Base-by-base conservation (phyloP, 179 eudicot genomes). In the Kewa caespitosa region DNA sequence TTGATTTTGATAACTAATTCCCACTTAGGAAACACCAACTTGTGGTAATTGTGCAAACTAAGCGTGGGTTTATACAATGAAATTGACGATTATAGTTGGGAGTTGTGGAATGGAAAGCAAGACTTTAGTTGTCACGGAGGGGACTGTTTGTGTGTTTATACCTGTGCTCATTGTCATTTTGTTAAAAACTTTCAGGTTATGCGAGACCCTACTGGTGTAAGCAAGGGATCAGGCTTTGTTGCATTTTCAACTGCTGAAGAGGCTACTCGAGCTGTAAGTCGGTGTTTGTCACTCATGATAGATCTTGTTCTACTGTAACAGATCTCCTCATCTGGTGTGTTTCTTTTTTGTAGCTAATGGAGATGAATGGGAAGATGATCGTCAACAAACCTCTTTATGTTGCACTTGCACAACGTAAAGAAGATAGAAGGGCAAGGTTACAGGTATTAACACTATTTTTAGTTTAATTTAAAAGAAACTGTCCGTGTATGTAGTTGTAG, bases 191-290 rank as follows among this genome's bases (percentile, higher is more conserved):
- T 76, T 48, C 60, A 92, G 97, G 89, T 92, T 39, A 87, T 92
- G 97, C 89, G 87, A 50, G 97, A 92, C 60, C 89, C 96, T 14
- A 86, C 71, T 79, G 97, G 97, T 74, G 79, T 86, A 31, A 92
- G 96, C 83, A 89, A 89, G 76, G 96, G 97, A 22, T 90, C 95
- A 3, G 97, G 93, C n/a, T 92, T 92, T 86, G 92, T 90, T 81
- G 92, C 97, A 38, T 92, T 90, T 77, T 85, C 97, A 8, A 83
- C 96, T 59, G 84, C 90, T 82, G 96, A 90, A 81, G 97, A 92
- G 68, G 90, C 97, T 37, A 83, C 92, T 72, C 86, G 87, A 61
- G 96, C 97, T 80, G 96, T 92, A 87, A 83, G 96, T 84, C 59
- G 22, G 41, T 72, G 61, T 54, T 37, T 61, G 67, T 8, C 22